Evolutionary conservation across 768 basidiomycete species (phyloP), one percentile per base, ranked within the genome.

Genomic region (Lentinula boryana): DNA sequence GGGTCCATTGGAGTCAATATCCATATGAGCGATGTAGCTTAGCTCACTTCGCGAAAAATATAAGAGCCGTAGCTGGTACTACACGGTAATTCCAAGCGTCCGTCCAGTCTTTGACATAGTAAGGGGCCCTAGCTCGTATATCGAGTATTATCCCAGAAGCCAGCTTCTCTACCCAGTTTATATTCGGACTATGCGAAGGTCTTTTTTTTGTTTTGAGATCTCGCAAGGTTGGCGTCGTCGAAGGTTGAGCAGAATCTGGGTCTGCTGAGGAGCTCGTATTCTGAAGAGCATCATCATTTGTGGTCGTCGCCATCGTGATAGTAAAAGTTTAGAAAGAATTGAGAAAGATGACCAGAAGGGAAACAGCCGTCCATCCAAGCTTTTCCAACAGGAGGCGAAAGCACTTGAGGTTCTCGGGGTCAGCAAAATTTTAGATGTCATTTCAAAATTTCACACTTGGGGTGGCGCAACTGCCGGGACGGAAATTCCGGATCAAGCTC

Each of bases 1-100:
- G 23, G 15, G 36, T 40, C 43, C 23, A 21, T 36, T 10, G 36
- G 67, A 65, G 70, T 68, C 55, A 32, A 35, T 18, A 66, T 44
- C 15, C 38, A 15, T 4, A 21, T 23, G 44, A 58, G 49, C 21
- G 43, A 32, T 46, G 38, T 3, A 58, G 21, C 2, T 32, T 13
- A 23, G 73, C 84, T 59, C 69, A 91, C 88, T 92, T 93, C 62
- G 91, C 84, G 67, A 92, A 93, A 71, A 91, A 91, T 63, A 93
- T 91, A 33, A 95, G 79, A 35, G 88, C 85, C 5, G 92, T 92
- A 0, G 93, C 88, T 5, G 94, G 94, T 5, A 95, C 67, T 6
- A 96, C 92, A 54, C 95, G 80, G 72, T 96, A 96, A 69, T 92
- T 92, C 86, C 89, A 93, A 5, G 90, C 93, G 70, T 95, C 92